Evolutionary conservation across 75 land plant species (phyloP), one percentile per base, ranked within the genome.

Genomic region (Sequoia sempervirens): DNA sequence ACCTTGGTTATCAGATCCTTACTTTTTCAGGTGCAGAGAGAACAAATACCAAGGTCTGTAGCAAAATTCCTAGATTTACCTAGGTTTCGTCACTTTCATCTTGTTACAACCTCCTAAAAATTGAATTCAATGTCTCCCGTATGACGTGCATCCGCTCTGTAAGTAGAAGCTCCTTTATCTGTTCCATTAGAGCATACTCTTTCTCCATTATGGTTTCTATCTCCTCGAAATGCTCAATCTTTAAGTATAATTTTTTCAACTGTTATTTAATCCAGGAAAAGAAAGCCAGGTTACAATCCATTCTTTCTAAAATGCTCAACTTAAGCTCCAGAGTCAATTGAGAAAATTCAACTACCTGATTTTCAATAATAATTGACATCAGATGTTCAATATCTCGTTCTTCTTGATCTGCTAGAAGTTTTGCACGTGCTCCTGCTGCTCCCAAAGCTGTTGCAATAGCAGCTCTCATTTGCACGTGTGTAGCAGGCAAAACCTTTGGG

Each of bases 341-440:
- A 80, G 52, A 40, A 40, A 74, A 46, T 4, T n/a, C 30, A 83
- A 85, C 40, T 53, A 98, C 98, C 95, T 98, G 98, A 61, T 89
- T 87, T 72, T 96, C 96, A 83, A 96, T 93, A 28, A 98, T 86
- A 43, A 84, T 88, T 50, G 95, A 91, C 85, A 98, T 87, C 58
- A 92, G 83, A 47, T 87, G 88, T 84, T 94, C 97, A 26, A 96
- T 96, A 75, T 94, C 97, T 66, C 89, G 93, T 74, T 96, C 97
- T 86, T 98, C 99, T 73, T 94, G 98, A 82, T 98, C 97, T 54
- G 97, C 98, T 80, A 96, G 85, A 70, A 92, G 82, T 79, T 96
- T 96, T 61, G 98, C 94, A 90, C 90, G 91, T 50, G 95, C 98
- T 80, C 95, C 96, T 84, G 94, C 94, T 74, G 95, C 91, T 45